Conservation (phyloP, 2,329 filamentous ascomycete genomes). For the Neopestalotiopsis clavispora region DNA sequence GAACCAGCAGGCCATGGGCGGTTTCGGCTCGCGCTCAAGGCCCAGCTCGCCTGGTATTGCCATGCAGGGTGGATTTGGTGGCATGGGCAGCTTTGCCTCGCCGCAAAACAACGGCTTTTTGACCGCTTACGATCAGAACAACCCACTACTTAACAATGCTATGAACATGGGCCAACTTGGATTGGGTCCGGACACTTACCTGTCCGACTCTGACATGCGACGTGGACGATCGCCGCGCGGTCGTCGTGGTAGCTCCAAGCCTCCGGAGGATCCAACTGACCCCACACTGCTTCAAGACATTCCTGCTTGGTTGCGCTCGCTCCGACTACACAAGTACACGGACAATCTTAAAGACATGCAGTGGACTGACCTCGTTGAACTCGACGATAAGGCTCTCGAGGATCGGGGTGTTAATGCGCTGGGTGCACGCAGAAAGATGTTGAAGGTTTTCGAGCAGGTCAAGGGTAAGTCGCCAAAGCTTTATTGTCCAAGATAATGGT, state of each 20-base stretch:
- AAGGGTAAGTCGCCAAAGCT: slow-evolving; percentile 59
- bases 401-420: slow-evolving; percentile 93
- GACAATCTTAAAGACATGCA: slow-evolving; percentile 97
- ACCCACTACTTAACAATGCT: slow-evolving; percentile 72
- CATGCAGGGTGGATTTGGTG: slow-evolving; percentile 65
- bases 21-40: slow-evolving; percentile 76
- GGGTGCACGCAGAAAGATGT: slow-evolving; percentile 94
- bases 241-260: slow-evolving; percentile 92
- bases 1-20: slow-evolving; percentile 64
- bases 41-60: slow-evolving; percentile 88
- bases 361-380: slow-evolving; percentile 89
- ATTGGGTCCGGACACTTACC: slow-evolving; percentile 78
- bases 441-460: slow-evolving; percentile 99
- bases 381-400: slow-evolving; percentile 93
- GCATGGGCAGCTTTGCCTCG: slow-evolving; percentile 73
- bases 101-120: slow-evolving; percentile 95
- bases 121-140: slow-evolving; percentile 79
- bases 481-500: background rate
- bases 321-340: slow-evolving; percentile 97
- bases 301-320: slow-evolving; percentile 90
- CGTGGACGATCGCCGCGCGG: slow-evolving; percentile 92
- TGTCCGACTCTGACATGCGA: slow-evolving; percentile 90
- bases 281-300: slow-evolving; percentile 90
- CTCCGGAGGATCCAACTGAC: slow-evolving; percentile 96
- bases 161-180: slow-evolving; percentile 69